A percentile compares a stretch with the other conserved stretches of the same genome.
These are phyloP conservation scores for Fusarium fracticaudum DNA, from an alignment of 2,329 filamentous ascomycete species.

Conservation along the genomic window DNA sequence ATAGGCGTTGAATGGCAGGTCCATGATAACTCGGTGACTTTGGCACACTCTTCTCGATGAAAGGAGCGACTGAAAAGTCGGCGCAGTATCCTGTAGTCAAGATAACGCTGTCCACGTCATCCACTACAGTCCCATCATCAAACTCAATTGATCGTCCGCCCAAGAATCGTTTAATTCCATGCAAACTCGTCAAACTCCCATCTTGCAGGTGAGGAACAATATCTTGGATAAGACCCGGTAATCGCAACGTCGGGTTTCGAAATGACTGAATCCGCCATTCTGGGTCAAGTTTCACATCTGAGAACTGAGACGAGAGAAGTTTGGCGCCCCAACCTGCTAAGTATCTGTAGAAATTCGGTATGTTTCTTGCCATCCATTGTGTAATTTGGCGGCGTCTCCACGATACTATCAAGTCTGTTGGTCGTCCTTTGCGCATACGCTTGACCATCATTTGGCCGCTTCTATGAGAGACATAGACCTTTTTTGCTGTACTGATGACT, in stretches of 20 bases:
- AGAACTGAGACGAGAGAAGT: neutral
- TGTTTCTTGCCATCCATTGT: conserved; percentile 11
- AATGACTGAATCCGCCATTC: conserved; percentile 16
- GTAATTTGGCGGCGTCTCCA: conserved; percentile 20
- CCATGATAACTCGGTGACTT: neutral
- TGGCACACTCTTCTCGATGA: neutral
- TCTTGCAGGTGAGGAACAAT: conserved; percentile 9
- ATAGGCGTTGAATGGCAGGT: neutral
- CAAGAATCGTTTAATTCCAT: neutral
- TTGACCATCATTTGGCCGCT: conserved; percentile 16
- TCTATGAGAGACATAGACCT: conserved; percentile 21
- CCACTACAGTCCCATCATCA: conserved; percentile 16
- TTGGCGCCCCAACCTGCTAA: neutral
- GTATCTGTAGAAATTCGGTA: neutral
- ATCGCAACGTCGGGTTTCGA: neutral
- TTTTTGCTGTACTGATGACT: neutral
- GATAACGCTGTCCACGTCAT: conserved; percentile 12
- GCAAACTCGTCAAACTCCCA: conserved; percentile 9
- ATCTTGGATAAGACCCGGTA: conserved; percentile 17
- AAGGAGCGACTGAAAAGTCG: conserved; percentile 16
- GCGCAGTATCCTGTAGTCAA: conserved; percentile 7
- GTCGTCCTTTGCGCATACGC: conserved; percentile 3
- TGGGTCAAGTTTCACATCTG: neutral
- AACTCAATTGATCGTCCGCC: conserved; percentile 23
- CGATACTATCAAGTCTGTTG: neutral